Percentiles rank a stretch among this genome's conserved stretches.
phyloP scores from a whole-genome alignment of 805 yeast genomes.

The Suhomyces sp. region DNA sequence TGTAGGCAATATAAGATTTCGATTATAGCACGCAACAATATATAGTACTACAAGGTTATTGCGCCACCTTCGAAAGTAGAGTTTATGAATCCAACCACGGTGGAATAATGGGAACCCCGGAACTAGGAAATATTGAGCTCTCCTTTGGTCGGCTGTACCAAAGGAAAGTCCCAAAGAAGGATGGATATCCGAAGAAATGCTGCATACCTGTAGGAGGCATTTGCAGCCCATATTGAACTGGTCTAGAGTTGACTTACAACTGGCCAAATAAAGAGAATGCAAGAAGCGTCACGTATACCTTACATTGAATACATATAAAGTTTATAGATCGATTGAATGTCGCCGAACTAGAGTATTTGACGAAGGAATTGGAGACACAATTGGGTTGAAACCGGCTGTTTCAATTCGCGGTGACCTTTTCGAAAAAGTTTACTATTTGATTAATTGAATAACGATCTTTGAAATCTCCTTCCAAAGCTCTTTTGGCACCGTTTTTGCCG shows the following conservation, averaged over 20 bases:
- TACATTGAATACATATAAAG: neutral
- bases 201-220: neutral
- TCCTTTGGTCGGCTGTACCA: neutral
- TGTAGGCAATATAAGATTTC: neutral
- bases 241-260: neutral
- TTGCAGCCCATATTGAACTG: neutral
- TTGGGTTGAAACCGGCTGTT: neutral
- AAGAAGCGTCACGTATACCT: neutral
- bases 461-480: slow-evolving; percentile 26
- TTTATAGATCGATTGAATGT: neutral
- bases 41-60: neutral
- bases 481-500: slow-evolving; percentile 16
- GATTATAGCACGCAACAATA: neutral
- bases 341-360: neutral
- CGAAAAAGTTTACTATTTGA: slow-evolving; percentile 15
- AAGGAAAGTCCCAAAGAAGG: neutral
- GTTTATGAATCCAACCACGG: neutral
- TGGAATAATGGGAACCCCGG: neutral
- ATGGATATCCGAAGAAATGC: neutral
- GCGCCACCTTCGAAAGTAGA: neutral
- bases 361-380: neutral
- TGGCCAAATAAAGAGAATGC: neutral
- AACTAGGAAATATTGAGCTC: neutral
- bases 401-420: neutral
- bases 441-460: slow-evolving; percentile 16